A percentile compares a stretch with the other conserved stretches of the same genome.
Evolutionary conservation across 129 eudicot genomes (phyloP).

Genomic region (Rutidosis leptorrhynchoides): DNA sequence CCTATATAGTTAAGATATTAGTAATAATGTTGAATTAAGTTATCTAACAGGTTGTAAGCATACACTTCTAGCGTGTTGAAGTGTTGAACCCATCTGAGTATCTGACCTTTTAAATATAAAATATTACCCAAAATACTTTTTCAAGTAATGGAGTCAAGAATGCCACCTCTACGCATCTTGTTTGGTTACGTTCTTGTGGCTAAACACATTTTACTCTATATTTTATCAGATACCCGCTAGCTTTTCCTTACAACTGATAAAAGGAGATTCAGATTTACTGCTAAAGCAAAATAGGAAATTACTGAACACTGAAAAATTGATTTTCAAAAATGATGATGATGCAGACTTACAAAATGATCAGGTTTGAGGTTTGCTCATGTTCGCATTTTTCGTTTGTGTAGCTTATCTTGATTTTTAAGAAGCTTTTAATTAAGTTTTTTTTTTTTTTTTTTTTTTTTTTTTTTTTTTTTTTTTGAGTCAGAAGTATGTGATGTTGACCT

Average conservation of each 20-base stretch:
- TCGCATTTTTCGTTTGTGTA: not conserved
- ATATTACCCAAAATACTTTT: not conserved
- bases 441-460: too few species aligned
- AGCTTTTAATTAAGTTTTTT: constrained; percentile 12
- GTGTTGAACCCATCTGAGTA: too few species aligned
- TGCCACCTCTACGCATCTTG: not conserved
- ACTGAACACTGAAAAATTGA: constrained; percentile 84
- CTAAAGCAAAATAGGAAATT: constrained; percentile 56
- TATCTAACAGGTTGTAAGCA: not conserved
- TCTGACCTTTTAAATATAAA: not conserved
- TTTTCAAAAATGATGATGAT: constrained; percentile 57
- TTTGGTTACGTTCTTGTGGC: not conserved
- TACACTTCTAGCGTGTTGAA: not conserved
- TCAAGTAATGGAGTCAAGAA: not conserved
- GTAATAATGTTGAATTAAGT: not conserved
- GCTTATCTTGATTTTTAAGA: constrained; percentile 10
- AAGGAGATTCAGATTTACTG: constrained; percentile 38
- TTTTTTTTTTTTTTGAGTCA: constrained; percentile 45
- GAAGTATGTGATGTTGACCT: constrained; percentile 49
- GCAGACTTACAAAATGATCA: constrained; percentile 27
- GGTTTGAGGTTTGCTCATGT: constrained; percentile 53
- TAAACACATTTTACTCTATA: not conserved
- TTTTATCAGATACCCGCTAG: constrained; percentile 72
- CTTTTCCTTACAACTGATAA: constrained; percentile 59
- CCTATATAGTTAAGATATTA: not conserved